A percentile compares a stretch with the other conserved stretches of the same genome.
Evolutionary conservation across 352 stramenopile genomes (phyloP).

Genomic region (Pythium aquatile): DNA sequence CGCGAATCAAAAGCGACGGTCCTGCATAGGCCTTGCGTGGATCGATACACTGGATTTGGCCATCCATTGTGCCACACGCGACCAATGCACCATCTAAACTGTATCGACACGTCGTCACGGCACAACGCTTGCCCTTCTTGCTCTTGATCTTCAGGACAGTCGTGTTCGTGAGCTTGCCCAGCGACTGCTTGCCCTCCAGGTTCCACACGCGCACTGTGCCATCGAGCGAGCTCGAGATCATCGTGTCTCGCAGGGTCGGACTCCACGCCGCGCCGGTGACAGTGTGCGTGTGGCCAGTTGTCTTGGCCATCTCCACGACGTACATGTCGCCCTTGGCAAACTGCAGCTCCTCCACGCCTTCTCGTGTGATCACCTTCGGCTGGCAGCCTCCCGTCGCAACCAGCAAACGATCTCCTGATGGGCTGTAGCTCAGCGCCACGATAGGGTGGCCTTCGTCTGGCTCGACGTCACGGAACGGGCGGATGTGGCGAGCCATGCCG

Average conservation of each 20-base stretch:
- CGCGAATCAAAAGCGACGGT: conserved; percentile 52
- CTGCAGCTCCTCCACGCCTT: conserved; percentile 78
- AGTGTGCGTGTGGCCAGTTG: conserved; percentile 77
- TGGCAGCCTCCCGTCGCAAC: conserved; percentile 68
- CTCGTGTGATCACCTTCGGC: conserved; percentile 70
- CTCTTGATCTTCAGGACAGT: conserved; percentile 83
- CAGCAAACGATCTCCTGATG: conserved; percentile 73
- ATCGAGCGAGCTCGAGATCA: conserved; percentile 81
- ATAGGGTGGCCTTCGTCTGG: conserved; percentile 79
- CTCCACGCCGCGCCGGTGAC: conserved; percentile 73
- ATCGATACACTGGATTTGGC: conserved; percentile 76
- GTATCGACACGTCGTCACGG: conserved; percentile 74
- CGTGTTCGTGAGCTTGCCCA: conserved; percentile 82
- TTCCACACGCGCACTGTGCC: conserved; percentile 79
- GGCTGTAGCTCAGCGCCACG: conserved; percentile 78
- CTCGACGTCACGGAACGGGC: conserved; percentile 77
- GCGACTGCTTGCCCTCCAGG: conserved; percentile 61
- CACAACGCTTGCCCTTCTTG: conserved; percentile 63
- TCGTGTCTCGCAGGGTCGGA: conserved; percentile 58
- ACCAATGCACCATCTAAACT: conserved; percentile 61
- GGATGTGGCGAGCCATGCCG: conserved; percentile 78
- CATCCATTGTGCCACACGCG: conserved; percentile 72
- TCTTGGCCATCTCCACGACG: conserved; percentile 83
- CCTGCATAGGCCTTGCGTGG: conserved; percentile 69
- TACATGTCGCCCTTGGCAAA: conserved; percentile 88